Evolutionary conservation across 1,284 basidiomycete genomes (phyloP).

Genomic region (Ganoderma meredithae): DNA sequence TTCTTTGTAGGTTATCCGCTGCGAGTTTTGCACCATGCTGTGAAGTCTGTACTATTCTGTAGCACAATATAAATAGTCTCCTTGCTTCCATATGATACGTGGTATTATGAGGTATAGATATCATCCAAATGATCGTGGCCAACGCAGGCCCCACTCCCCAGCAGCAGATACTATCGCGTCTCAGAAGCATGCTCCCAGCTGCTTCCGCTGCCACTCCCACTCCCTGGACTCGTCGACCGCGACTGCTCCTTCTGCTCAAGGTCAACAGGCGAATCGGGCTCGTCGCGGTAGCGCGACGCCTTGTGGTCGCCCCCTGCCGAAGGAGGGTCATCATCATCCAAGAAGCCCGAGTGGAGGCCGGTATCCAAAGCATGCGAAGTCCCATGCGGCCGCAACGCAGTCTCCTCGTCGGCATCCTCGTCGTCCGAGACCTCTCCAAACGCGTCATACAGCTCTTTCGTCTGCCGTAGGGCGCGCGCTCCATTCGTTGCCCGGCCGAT

Average conservation of each 20-base stretch:
- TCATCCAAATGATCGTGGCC: conserved; percentile 14
- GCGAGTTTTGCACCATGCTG: conserved; percentile 30
- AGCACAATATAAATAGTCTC: conserved; percentile 38
- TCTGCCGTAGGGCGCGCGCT: conserved; percentile 51
- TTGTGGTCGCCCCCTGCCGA: conserved; percentile 46
- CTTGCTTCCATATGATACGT: conserved; percentile 30
- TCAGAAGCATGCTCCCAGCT: conserved; percentile 80
- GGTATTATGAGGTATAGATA: conserved; percentile 13
- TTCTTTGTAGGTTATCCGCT: conserved; percentile 33
- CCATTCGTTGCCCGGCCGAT: conserved; percentile 44
- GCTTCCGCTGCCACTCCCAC: conserved; percentile 54
- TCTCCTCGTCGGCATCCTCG: conserved; percentile 74
- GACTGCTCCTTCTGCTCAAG: conserved; percentile 43
- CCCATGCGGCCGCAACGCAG: conserved; percentile 50
- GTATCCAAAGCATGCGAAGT: conserved; percentile 41
- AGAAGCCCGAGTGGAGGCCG: conserved; percentile 68
- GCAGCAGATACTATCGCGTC: conserved; percentile 37
- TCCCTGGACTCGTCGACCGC: conserved; percentile 39
- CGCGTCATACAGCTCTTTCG: conserved; percentile 91
- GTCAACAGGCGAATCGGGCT: conserved; percentile 50
- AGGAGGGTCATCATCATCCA: conserved; percentile 67
- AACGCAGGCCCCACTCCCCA: neutral
- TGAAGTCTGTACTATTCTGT: conserved; percentile 38
- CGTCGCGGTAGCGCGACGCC: conserved; percentile 60
- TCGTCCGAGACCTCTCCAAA: conserved; percentile 88